Base-by-base conservation (phyloP, 2,329 filamentous ascomycete genomes). In the Zymoseptoria tritici region DNA sequence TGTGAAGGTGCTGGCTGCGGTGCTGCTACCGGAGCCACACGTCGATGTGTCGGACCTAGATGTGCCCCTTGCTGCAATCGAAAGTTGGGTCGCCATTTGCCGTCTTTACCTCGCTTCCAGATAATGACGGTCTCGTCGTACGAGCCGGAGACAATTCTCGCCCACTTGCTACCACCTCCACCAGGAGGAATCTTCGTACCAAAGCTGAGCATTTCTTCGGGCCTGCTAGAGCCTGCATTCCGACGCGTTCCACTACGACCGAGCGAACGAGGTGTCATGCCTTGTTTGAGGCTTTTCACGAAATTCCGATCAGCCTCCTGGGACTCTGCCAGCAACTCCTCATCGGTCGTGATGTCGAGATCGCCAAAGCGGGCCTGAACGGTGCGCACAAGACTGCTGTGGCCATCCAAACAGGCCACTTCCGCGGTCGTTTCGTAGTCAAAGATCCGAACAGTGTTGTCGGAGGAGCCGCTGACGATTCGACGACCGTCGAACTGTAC, bases 121-220 rank as follows among this genome's bases (percentile, higher is more conserved):
- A 99, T 90, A 65, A 97, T 92, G 67, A 99, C 91, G 9, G 86
- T 92, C 76, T 96, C 91, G 67, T 99, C 94, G 67, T 99, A 99
- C 0, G 91, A 96, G 2, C 94, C 94, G 6, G 92, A 97, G 3
- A 99, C 91, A 60, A 99, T 99, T n/a, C 92, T 87, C 9, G 89
- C 91, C 79, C 93, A 97, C 66, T 83, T 86, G 69, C 90, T 90
- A 24, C 93, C 91, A 49, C 93, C 93, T 22, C 93, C 92, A 11
- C 93, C 93, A 0, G 93, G 92, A 1, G 93, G 93, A 2, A 97
- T 80, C 71, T 90, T 94, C 16, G 92, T 90, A 0, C 92, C 92
- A 55, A 90, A 85, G 0, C 90, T 88, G 58, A 85, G 85, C 52
- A 96, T 86, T 63, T 94, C 86, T 56, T 87, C 83, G 0, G 90